Conservation (phyloP, 2,329 filamentous ascomycete genomes). For the Cadophora sp. region DNA sequence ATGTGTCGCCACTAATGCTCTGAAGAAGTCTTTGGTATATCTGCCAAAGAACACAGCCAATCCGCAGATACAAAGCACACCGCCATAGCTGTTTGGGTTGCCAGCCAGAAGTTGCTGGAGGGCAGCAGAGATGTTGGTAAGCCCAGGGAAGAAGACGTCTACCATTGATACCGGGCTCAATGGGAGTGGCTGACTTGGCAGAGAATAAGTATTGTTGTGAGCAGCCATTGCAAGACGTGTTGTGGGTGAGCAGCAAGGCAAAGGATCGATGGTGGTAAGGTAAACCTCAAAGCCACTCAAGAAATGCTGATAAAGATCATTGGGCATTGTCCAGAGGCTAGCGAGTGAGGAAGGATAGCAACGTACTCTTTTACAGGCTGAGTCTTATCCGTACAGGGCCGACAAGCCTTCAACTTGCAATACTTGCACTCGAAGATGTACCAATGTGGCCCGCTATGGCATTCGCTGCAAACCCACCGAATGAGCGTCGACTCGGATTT, state of each 20-base stretch:
- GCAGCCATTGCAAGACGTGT: too few species aligned
- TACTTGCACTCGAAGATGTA: constrained; percentile 73
- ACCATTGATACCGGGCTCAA: neutral
- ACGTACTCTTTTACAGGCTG: constrained; percentile 25
- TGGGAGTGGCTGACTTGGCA: too few species aligned
- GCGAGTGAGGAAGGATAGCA: constrained; percentile 13
- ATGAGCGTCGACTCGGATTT: constrained; percentile 71
- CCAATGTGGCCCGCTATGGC: constrained; percentile 69
- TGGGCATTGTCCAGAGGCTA: constrained; percentile 12
- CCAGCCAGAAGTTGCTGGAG: constrained; percentile 62
- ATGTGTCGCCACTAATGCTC: too few species aligned
- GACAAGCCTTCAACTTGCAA: constrained; percentile 71
- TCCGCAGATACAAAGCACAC: constrained; percentile 57
- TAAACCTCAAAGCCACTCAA: neutral
- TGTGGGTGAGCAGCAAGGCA: too few species aligned
- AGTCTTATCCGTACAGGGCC: constrained; percentile 53
- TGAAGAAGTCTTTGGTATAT: too few species aligned
- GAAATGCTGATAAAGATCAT: constrained; percentile 15
- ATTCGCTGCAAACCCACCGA: constrained; percentile 69
- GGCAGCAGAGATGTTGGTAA: constrained; percentile 52
- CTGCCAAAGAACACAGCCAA: constrained; percentile 50
- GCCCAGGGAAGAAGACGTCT: constrained; percentile 2
- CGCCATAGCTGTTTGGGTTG: constrained; percentile 66
- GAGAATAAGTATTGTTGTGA: too few species aligned
- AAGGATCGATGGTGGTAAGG: neutral